Conservation (phyloP, 2,329 filamentous ascomycete species). For the Dothidotthia symphoricarpi region DNA sequence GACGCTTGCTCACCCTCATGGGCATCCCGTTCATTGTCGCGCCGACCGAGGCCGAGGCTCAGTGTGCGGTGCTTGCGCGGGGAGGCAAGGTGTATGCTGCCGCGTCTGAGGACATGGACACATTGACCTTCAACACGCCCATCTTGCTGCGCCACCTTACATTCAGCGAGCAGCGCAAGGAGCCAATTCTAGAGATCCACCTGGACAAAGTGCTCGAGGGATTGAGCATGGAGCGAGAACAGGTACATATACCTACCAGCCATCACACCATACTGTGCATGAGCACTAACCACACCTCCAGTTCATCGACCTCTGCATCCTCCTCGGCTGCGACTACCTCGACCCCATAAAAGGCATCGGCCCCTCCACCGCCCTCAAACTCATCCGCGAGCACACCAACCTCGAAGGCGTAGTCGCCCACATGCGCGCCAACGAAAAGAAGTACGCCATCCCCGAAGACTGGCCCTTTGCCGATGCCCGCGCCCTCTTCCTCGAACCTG, state of each 20-base stretch:
- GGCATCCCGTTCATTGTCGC: constrained; percentile 93
- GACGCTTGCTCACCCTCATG: constrained; percentile 88
- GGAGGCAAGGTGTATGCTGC: constrained; percentile 96
- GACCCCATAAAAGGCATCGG: constrained; percentile 95
- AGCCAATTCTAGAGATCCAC: constrained; percentile 94
- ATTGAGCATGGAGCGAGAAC: constrained; percentile 79
- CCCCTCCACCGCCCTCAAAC: constrained; percentile 83
- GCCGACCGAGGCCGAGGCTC: constrained; percentile 94
- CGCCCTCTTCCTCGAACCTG: constrained; percentile 85
- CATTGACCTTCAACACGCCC: constrained; percentile 88
- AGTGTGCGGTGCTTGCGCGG: constrained; percentile 85
- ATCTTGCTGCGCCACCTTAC: constrained; percentile 90
- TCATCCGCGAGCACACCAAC: constrained; percentile 87
- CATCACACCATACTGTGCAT: too few relatives aligned
- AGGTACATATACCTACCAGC: constrained; percentile 55
- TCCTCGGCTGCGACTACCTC: constrained; percentile 96
- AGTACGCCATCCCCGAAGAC: constrained; percentile 78
- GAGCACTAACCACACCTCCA: constrained; percentile 41
- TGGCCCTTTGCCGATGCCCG: constrained; percentile 95
- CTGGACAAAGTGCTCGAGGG: constrained; percentile 84
- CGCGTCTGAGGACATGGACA: constrained; percentile 98
- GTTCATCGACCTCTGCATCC: constrained; percentile 97
- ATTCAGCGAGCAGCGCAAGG: constrained; percentile 95
- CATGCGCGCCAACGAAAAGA: constrained; percentile 66
- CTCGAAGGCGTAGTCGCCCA: constrained; percentile 88